Base-by-base conservation (phyloP, 805 yeast species). In the Isabelozyma heimii region DNA sequence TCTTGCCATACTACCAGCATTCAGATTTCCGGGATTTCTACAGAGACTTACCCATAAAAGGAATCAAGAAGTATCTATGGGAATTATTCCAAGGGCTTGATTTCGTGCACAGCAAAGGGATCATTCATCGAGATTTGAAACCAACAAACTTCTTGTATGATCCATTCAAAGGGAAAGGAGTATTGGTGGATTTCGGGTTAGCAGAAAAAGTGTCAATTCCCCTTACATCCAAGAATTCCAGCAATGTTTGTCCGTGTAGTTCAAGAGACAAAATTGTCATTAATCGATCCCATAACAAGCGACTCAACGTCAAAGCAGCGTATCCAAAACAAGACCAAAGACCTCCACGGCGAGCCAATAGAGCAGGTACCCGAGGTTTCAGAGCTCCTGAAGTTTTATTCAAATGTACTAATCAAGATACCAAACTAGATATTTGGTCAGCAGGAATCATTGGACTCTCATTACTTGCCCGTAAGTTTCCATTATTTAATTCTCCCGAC, bases 331-430 rank as follows among this genome's bases (percentile, higher is more conserved):
- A 88, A 58, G 99, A 94, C 69, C 81, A 82, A 44, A 76, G 98
- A 57, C 87, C 95, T 0, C 89, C 94, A 1, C 79, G 96, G 59
- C 79, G 99, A 49, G 98, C 98, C 0, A 94, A 94, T 60, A 83
- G 99, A 58, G 99, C 99, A 14, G 97, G 97, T 8, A 91, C 97
- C 1, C 77, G 97, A 57, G 97, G 97, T 0, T 91, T 91, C 61
- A 76, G 97, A 56, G 97, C 97, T 0, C 97, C 97, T 0, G 97
- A 91, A 63, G 97, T 91, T 4, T 70, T 91, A 47, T 78, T 90
- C 67, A 90, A 89, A 63, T 91, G 97, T 66, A 80, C 87, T 1
- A 83, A 87, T 50, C 97, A 91, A 69, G 77, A 87, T 3, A 81
- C 88, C 5, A 87, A 85, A 63, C 82, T 91, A 41, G 97, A 91